Conservation (phyloP, 2,329 filamentous ascomycete species). For the Colletotrichum sp. region DNA sequence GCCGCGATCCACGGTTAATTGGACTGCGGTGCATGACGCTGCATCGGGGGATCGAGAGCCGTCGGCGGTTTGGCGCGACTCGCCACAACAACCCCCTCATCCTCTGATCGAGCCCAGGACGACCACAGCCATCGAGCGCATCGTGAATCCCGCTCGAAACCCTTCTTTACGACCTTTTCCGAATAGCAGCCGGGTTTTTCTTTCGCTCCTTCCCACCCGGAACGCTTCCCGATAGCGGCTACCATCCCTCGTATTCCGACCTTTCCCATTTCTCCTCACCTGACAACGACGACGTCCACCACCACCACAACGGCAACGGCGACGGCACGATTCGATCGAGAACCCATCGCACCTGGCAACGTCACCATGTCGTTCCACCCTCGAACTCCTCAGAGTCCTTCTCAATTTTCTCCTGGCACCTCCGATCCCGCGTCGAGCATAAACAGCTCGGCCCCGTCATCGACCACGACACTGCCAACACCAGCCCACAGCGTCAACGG, state of each 20-base stretch:
- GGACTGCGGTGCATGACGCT: conserved; percentile 36
- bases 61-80: conserved; percentile 43
- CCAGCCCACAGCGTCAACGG: conserved; percentile 68
- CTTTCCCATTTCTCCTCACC: conserved; percentile 11
- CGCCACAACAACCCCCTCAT: conserved; percentile 33
- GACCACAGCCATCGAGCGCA: conserved; percentile 23
- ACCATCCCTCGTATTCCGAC: conserved; percentile 12
- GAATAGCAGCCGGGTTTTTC: not conserved
- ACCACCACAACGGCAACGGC: conserved; percentile 35
- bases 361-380: conserved; percentile 70
- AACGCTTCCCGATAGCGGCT: not conserved
- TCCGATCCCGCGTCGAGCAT: conserved; percentile 56
- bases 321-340: conserved; percentile 6
- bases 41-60: conserved; percentile 36
- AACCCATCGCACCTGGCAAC: conserved; percentile 30
- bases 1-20: conserved; percentile 7
- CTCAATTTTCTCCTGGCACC: conserved; percentile 62
- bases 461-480: conserved; percentile 62
- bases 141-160: conserved; percentile 16
- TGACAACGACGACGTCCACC: conserved; percentile 35
- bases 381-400: conserved; percentile 71
- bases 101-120: conserved; percentile 19
- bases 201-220: conserved; percentile 20
- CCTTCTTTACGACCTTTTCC: conserved; percentile 2
- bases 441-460: conserved; percentile 55